Evolutionary conservation across 2,329 filamentous ascomycete species (phyloP), one percentile per base, ranked within the genome.

Genomic region (Aspergillus piperis): DNA sequence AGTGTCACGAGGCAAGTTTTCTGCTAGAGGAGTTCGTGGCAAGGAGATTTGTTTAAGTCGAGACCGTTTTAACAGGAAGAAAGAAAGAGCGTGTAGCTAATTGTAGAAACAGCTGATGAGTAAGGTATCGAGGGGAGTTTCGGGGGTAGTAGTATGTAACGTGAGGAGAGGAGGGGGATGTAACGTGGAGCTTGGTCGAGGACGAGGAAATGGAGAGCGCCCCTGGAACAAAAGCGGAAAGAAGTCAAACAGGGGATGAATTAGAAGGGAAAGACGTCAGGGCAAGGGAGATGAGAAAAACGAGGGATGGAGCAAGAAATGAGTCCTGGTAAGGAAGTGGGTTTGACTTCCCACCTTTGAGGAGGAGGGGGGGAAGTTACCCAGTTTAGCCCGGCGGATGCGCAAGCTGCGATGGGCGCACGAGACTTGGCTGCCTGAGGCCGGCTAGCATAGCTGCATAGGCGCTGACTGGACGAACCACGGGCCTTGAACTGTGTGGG

Each of bases 101-200:
- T 30, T 42, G 39, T 21, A 23, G 5, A 19, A 44, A 41, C 17
- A 10, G 3, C 39, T 21, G 39, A 47, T 47, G 39, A 47, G 39
- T 27, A 44, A 55, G 42, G 53, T 10, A 36, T 36, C 39, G 8
- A 39, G 39, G 53, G 21, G 38, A 30, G 38, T 36, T 36, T 36
- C 32, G 41, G 52, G 38, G 23, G 49, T 27, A 17, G 38, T 21
- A 55, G 17, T 55, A 55, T 55, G 53, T 55, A 55, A 55, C 53
- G 53, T 55, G 53, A 55, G 53, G 53, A 44, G 53, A 17, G 19
- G 19, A 44, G 39, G 39, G 32, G 19, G 38, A 54, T 42, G 52
- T 55, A 47, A 47, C 39, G 53, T 55, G 53, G 30, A 32, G n/a
- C 44, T 55, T 55, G 53, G 41, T 44, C 36, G 17, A 27, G 23